Evolutionary conservation across 1,139 yeast species (phyloP).

Genomic region (Hyphopichia wangnamkhiaoensis): DNA sequence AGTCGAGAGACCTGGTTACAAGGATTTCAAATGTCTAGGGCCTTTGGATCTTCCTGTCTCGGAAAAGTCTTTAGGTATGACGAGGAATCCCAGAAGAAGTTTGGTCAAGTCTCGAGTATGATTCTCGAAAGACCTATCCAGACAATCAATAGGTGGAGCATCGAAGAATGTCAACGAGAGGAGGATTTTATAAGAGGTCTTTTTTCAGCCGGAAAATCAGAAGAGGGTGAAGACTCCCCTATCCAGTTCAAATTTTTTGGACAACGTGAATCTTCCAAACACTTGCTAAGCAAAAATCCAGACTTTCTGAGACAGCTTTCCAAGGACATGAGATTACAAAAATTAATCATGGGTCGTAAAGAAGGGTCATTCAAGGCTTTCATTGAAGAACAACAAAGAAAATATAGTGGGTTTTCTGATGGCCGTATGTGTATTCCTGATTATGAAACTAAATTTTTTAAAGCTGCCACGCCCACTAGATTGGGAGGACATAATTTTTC

Average conservation of each 20-base stretch:
- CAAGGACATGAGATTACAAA: not conserved
- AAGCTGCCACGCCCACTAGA: not conserved
- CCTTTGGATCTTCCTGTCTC: slow-evolving; percentile 45
- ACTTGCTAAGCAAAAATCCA: not conserved
- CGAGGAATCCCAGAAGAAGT: slow-evolving; percentile 15
- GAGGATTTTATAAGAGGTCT: slow-evolving; percentile 4
- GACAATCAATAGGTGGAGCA: slow-evolving; percentile 36
- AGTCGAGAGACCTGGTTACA: slow-evolving; percentile 34
- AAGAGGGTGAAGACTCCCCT: not conserved
- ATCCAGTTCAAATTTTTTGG: slow-evolving; percentile 6
- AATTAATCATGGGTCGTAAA: slow-evolving; percentile 7
- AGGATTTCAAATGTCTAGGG: slow-evolving; percentile 45
- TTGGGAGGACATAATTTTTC: not conserved
- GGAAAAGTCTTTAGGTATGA: slow-evolving; percentile 31
- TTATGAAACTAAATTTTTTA: not conserved
- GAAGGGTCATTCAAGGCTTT: slow-evolving; percentile 8
- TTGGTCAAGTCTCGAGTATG: slow-evolving; percentile 21
- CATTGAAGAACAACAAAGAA: slow-evolving; percentile 9
- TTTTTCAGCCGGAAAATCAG: not conserved
- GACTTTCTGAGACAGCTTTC: not conserved
- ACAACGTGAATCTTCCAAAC: slow-evolving; percentile 4
- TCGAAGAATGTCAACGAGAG: slow-evolving; percentile 33
- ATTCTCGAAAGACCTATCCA: slow-evolving; percentile 19
- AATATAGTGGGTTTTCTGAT: not conserved
- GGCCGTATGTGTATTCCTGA: not conserved